Conservation (phyloP, 2,329 filamentous ascomycete species). For the Fusarium sp. region DNA sequence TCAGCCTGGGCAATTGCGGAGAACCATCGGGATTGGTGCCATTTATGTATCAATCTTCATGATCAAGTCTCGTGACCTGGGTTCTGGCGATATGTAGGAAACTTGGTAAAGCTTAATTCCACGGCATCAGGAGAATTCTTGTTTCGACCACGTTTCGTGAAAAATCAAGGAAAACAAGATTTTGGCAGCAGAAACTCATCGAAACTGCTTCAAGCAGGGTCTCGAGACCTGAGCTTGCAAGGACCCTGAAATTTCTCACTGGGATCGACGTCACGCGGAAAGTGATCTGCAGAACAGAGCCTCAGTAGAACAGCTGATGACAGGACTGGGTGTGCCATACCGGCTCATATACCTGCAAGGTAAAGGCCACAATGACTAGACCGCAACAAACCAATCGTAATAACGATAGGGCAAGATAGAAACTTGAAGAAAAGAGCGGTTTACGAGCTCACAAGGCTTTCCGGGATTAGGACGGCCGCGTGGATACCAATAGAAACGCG, state of each 20-base stretch:
- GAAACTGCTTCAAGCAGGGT: conserved; percentile 26
- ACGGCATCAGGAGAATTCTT: conserved; percentile 1
- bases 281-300: conserved; percentile 39
- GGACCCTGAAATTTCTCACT: conserved; percentile 39
- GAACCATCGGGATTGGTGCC: background rate
- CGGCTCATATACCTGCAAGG: background rate
- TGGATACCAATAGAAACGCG: conserved; percentile 5
- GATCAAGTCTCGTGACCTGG: conserved; percentile 21
- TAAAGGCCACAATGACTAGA: background rate
- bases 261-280: conserved; percentile 36
- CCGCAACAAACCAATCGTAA: background rate
- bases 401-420: background rate
- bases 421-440: background rate
- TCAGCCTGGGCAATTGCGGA: background rate
- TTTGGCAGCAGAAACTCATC: conserved; percentile 21
- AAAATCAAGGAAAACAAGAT: conserved; percentile 21
- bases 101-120: conserved; percentile 5
- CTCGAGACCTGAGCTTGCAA: conserved; percentile 5
- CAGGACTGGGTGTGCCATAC: background rate
- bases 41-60: background rate
- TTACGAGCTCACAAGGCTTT: background rate
- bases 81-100: background rate
- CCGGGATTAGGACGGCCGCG: conserved; percentile 21
- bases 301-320: conserved; percentile 26
- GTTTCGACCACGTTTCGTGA: background rate